phyloP scores from a whole-genome alignment of 129 eudicot genomes.

The Chrysanthemum lavandulifolium region DNA sequence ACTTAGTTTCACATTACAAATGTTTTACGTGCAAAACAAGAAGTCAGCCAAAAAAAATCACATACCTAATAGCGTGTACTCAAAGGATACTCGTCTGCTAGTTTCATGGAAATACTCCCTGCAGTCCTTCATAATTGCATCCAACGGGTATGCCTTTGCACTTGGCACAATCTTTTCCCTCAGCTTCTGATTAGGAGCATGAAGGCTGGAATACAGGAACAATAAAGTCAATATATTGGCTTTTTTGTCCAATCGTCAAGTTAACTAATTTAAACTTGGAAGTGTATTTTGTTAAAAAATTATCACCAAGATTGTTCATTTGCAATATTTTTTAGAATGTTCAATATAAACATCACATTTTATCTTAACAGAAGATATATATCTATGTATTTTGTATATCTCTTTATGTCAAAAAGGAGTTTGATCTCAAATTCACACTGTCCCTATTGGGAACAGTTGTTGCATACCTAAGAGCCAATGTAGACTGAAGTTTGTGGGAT shows the following conservation, averaged over 20 bases:
- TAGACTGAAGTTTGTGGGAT: conserved; percentile 93
- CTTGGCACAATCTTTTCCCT: conserved; percentile 95
- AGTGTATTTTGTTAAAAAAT: not conserved
- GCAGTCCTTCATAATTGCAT: conserved; percentile 96
- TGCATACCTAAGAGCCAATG: conserved; percentile 89
- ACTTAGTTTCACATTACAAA: conserved; percentile 6
- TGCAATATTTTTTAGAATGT: not conserved
- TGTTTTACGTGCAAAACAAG: conserved; percentile 13
- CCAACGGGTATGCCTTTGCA: conserved; percentile 93
- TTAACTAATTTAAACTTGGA: not conserved
- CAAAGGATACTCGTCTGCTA: conserved; percentile 92
- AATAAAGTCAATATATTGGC: conserved; percentile 3
- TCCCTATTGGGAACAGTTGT: not conserved
- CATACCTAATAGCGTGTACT: conserved; percentile 94
- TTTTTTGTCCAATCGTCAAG: not conserved
- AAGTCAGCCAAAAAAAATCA: not conserved
- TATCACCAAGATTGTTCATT: not conserved
- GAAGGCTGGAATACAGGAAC: conserved; percentile 61
- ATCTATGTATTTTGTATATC: not conserved
- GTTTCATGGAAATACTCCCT: conserved; percentile 87
- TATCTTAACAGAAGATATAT: not conserved
- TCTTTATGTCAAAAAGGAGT: not conserved
- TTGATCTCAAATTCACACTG: conserved; percentile 1
- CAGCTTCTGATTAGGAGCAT: conserved; percentile 95
- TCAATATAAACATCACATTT: not conserved